Percentiles rank a stretch among this genome's conserved stretches.
Conservation (phyloP, 1,139 yeast species). For the Saccharomyces hybrid region DNA sequence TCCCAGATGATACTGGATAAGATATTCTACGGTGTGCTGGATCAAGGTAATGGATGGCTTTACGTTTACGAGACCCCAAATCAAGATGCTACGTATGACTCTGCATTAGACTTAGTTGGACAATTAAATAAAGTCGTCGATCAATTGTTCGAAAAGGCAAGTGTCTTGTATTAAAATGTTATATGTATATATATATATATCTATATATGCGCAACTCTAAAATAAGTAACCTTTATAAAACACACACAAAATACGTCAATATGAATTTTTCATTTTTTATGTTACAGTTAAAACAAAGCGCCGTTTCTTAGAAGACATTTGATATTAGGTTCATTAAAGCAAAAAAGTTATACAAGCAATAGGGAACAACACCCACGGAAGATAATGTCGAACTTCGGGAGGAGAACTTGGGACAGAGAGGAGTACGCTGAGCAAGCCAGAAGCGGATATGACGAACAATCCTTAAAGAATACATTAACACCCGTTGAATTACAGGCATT, state of each 20-base stretch:
- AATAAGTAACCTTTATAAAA: background rate
- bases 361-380: background rate
- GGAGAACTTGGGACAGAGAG: slow-evolving; percentile 64
- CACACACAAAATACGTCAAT: background rate
- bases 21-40: slow-evolving; percentile 89
- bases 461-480: slow-evolving; percentile 10
- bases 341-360: background rate
- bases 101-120: slow-evolving; percentile 78
- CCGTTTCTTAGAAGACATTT: background rate
- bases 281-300: background rate
- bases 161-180: slow-evolving; percentile 48
- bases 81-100: slow-evolving; percentile 81
- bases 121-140: slow-evolving; percentile 87
- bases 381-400: slow-evolving; percentile 40
- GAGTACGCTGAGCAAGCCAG: slow-evolving; percentile 49
- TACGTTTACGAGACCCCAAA: slow-evolving; percentile 84
- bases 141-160: slow-evolving; percentile 86
- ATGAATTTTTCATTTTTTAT: background rate
- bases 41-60: slow-evolving; percentile 98
- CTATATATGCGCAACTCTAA: background rate
- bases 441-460: slow-evolving; percentile 6
- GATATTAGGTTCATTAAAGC: background rate
- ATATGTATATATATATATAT: background rate
- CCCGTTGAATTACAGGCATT: slow-evolving; percentile 15
- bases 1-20: slow-evolving; percentile 95